Conservation (phyloP, 1,139 yeast species). For the Lodderomyces parapsilosis region DNA sequence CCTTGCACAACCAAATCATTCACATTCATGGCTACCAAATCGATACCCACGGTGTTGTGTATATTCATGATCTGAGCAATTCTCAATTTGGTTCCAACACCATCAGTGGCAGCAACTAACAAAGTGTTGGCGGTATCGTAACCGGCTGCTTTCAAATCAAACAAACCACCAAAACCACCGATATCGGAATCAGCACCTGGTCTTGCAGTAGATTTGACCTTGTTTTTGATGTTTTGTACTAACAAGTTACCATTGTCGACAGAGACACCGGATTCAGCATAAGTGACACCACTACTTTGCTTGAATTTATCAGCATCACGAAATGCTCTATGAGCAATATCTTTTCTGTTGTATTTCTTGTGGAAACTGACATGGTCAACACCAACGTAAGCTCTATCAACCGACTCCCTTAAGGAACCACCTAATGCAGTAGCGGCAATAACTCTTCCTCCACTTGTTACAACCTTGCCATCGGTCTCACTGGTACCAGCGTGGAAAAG, state of each 20-base stretch:
- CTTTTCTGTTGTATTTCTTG: slow-evolving; percentile 81
- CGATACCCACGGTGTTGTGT: slow-evolving; percentile 96
- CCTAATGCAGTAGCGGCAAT: slow-evolving; percentile 93
- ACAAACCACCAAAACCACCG: slow-evolving; percentile 98
- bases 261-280: slow-evolving; percentile 94
- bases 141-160: slow-evolving; percentile 88
- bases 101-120: slow-evolving; percentile 97
- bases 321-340: slow-evolving; percentile 96
- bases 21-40: slow-evolving; percentile 97
- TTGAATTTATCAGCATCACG: slow-evolving; percentile 41
- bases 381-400: slow-evolving; percentile 81
- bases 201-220: slow-evolving; percentile 93
- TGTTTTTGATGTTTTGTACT: slow-evolving; percentile 85
- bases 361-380: slow-evolving; percentile 72
- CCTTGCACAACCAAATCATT: slow-evolving; percentile 98
- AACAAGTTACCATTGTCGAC: slow-evolving; percentile 91
- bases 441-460: slow-evolving; percentile 95
- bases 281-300: slow-evolving; percentile 55
- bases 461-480: slow-evolving; percentile 53
- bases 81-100: slow-evolving; percentile 96
- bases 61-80: slow-evolving; percentile 88
- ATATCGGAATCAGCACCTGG: slow-evolving; percentile 97
- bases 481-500: slow-evolving; percentile 96
- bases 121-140: slow-evolving; percentile 73
- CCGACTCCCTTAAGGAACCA: slow-evolving; percentile 72